Evolutionary conservation across 1,284 basidiomycete genomes (phyloP).

Genomic region (Apiotrichum porosum): DNA sequence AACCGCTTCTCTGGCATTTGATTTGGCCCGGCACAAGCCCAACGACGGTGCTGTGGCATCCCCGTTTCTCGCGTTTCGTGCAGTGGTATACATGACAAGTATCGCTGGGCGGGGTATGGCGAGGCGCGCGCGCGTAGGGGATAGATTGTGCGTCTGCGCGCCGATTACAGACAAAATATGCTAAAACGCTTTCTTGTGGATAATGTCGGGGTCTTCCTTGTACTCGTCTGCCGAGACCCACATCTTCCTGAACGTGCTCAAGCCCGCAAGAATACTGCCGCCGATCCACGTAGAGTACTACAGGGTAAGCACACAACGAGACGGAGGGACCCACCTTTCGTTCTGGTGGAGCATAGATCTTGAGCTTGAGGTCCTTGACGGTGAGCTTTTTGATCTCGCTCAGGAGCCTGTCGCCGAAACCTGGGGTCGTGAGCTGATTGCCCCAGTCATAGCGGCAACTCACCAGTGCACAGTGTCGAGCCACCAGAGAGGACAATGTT

Average conservation of each 20-base stretch:
- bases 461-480: slow-evolving; percentile 86
- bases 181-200: slow-evolving; percentile 58
- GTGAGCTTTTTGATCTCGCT: slow-evolving; percentile 95
- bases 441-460: slow-evolving; percentile 24
- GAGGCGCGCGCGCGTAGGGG: too few relatives aligned
- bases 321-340: slow-evolving; percentile 58
- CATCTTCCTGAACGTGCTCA: slow-evolving; percentile 99
- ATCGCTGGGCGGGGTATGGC: too few relatives aligned
- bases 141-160: too few relatives aligned
- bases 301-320: not conserved
- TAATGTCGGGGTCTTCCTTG: slow-evolving; percentile 97
- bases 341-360: slow-evolving; percentile 99
- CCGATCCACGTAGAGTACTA: slow-evolving; percentile 98
- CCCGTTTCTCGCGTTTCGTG: too few relatives aligned
- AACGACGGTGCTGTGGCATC: too few relatives aligned
- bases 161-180: too few relatives aligned
- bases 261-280: slow-evolving; percentile 87
- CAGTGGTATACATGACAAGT: too few relatives aligned
- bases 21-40: too few relatives aligned
- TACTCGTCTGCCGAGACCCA: slow-evolving; percentile 99
- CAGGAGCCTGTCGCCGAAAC: slow-evolving; percentile 91
- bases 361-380: slow-evolving; percentile 97
- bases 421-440: too few relatives aligned
- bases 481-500: slow-evolving; percentile 97
- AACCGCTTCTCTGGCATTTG: too few relatives aligned